Base-by-base conservation (phyloP, 108 stramenopile species). In the Cylindrotheca closterium region DNA sequence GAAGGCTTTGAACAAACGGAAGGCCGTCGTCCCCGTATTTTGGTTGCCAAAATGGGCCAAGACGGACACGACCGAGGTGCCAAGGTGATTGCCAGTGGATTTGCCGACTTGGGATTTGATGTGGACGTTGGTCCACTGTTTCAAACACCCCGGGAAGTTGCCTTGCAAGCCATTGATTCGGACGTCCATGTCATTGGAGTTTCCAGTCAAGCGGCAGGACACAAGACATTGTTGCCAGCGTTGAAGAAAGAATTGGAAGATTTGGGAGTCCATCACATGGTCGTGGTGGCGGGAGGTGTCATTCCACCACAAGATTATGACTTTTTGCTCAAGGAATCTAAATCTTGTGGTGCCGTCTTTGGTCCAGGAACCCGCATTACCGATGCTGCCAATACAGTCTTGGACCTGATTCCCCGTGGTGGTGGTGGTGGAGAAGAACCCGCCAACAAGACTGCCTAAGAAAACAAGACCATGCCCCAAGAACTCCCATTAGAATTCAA, bases 1-100 rank as follows among this genome's bases (percentile, higher is more conserved):
- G 84, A 95, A 66, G 79, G 78, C 46, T 99, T 99, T 75, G 96
- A 91, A 49, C 59, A 83, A 59, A 66, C 33, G 22, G 89, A 97
- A 45, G 98, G 98, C 0, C 89, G 98, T n/a, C 80, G 97, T 32
- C 98, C 98, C 19, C 82, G 97, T 1, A 94, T 99, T 63, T 65
- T 99, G 47, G 97, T 99, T 1, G 98, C 98, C 4, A 99, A 99
- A 75, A 97, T 99, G 96, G 98, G 98, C 18, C 95, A 98, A 79
- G 98, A 99, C 71, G 98, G 98, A 10, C 98, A 99, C 69, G 98
- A 99, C 68, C 88, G 98, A 27, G 98, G 98, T 27, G 98, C 96
- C 45, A 98, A 98, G 63, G 96, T 99, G 22, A 97, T 99, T 70
- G 96, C 98, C 47, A 83, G 82, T 73, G 97, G 97, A 4, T 98